Conservation (phyloP, 2,329 filamentous ascomycete species). For the Trichoderma sp. region DNA sequence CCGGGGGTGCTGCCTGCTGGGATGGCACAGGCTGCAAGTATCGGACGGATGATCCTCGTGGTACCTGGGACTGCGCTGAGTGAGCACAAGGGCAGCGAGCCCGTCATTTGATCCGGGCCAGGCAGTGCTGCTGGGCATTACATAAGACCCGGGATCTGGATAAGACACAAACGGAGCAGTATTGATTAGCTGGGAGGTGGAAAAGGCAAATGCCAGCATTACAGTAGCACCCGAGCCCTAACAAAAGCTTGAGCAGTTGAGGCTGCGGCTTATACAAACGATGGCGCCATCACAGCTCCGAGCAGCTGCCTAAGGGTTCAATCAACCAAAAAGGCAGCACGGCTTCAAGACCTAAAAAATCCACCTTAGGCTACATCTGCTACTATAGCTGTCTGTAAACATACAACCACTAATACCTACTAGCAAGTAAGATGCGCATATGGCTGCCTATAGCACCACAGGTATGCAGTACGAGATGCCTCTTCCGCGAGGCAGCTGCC, state of each 20-base stretch:
- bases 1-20: constrained; percentile 20
- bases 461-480: background rate
- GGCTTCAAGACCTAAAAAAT: background rate
- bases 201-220: background rate
- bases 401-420: background rate
- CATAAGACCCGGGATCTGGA: background rate
- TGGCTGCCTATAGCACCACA: background rate
- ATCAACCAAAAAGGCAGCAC: background rate
- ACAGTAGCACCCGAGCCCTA: too few relatives aligned
- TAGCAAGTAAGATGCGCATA: background rate
- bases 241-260: background rate
- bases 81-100: constrained; percentile 21
- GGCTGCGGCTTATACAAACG: background rate
- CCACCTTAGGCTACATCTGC: background rate
- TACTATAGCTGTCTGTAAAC: background rate
- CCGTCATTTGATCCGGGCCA: constrained; percentile 21
- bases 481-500: background rate
- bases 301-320: background rate
- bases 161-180: background rate
- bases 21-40: constrained; percentile 3
- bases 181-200: background rate
- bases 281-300: background rate
- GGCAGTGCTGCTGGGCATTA: background rate
- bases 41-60: background rate
- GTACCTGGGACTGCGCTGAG: background rate